These are phyloP conservation scores for Cytospora chrysosperma DNA, from an alignment of 2,329 filamentous ascomycete genomes.

Conservation along the genomic window DNA sequence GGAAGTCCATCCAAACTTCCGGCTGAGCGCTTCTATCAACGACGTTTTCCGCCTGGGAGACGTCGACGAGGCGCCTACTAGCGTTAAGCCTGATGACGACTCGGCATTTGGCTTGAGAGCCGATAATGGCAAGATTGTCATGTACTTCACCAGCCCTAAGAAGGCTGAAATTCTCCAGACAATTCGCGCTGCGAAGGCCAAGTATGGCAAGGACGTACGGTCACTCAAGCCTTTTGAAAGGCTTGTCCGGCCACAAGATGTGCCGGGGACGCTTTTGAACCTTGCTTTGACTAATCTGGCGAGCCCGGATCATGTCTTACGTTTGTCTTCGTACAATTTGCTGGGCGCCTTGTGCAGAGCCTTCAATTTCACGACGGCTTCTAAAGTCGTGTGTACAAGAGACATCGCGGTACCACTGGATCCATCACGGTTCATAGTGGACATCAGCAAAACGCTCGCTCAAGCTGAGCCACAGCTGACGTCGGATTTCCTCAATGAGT, in stretches of 20 bases:
- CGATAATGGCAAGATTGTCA: conserved; percentile 68
- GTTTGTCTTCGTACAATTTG: conserved; percentile 66
- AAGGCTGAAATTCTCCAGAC: conserved; percentile 63
- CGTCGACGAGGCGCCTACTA: conserved; percentile 65
- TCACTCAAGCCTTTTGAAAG: conserved; percentile 62
- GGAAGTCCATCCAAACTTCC: conserved; percentile 62
- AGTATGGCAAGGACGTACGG: conserved; percentile 62
- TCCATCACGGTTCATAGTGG: conserved; percentile 62
- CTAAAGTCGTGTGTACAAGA: conserved; percentile 61
- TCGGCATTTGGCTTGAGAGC: conserved; percentile 66
- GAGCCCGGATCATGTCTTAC: conserved; percentile 58
- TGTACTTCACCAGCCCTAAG: conserved; percentile 68
- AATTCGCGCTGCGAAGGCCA: conserved; percentile 62
- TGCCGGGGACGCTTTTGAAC: conserved; percentile 67
- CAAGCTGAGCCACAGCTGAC: conserved; percentile 65
- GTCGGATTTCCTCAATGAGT: conserved; percentile 69
- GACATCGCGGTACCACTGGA: conserved; percentile 64
- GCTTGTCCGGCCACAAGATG: conserved; percentile 67
- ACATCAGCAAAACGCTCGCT: conserved; percentile 64
- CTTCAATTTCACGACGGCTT: conserved; percentile 64
- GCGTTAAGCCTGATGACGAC: conserved; percentile 64
- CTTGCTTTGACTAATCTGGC: conserved; percentile 66
- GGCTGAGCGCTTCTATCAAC: conserved; percentile 63
- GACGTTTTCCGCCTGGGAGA: conserved; percentile 69
- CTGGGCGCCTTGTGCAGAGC: conserved; percentile 65